Conservation (phyloP, 2,329 filamentous ascomycete species). For the Cercospora nicotianae region DNA sequence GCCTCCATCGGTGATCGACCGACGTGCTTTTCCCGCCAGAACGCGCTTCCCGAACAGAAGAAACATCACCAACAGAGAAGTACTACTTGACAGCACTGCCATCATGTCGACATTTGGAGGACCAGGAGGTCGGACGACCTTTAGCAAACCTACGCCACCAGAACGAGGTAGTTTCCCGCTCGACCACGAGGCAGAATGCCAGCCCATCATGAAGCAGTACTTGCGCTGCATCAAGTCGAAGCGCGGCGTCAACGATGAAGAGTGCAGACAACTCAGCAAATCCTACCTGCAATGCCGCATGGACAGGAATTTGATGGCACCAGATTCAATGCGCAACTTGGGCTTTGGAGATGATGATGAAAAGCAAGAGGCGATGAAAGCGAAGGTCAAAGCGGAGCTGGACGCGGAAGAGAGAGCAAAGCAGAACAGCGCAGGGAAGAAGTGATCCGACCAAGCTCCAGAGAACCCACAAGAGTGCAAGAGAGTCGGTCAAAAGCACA, state of each 20-base stretch:
- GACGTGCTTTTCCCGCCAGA: background rate
- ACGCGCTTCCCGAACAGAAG: background rate
- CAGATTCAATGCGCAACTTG: conserved; percentile 90
- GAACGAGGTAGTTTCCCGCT: conserved; percentile 95
- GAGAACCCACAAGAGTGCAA: background rate
- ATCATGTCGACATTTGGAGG: conserved; percentile 61
- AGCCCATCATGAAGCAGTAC: conserved; percentile 80
- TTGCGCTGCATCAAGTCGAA: conserved; percentile 82
- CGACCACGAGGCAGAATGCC: conserved; percentile 96
- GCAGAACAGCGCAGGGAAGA: background rate
- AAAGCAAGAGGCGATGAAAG: conserved; percentile 11
- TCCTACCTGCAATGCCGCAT: conserved; percentile 88
- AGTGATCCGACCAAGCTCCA: background rate
- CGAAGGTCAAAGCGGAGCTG: conserved; percentile 9
- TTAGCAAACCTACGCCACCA: conserved; percentile 72
- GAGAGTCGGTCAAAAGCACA: background rate
- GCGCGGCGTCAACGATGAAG: conserved; percentile 79
- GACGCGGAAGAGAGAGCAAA: conserved; percentile 8
- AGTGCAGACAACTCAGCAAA: conserved; percentile 84
- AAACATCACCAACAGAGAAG: background rate
- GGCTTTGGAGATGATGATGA: conserved; percentile 58
- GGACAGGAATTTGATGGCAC: conserved; percentile 97
- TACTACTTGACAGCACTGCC: background rate
- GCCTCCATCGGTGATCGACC: background rate
- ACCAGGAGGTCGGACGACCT: conserved; percentile 60